Base-by-base conservation (phyloP, 257 asterid genomes). In the Gynochthodes officinalis region DNA sequence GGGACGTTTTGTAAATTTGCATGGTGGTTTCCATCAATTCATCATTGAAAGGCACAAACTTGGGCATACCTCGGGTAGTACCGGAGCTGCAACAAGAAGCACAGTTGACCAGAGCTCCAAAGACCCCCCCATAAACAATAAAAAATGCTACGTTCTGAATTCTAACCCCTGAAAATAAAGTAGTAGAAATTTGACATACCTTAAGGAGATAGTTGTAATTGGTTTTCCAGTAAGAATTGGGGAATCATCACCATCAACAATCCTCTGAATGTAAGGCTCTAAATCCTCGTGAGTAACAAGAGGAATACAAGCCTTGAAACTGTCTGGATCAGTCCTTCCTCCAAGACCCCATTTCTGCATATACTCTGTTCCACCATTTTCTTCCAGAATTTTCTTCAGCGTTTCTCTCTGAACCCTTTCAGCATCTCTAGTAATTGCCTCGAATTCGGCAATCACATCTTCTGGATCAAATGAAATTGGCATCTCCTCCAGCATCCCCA, bases 41-140 rank as follows among this genome's bases (percentile, higher is more conserved):
- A 75, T 92, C 97, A 81, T 90, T 95, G 87, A 95, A 95, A 72
- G 98, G 99, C 50, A 95, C 99, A 80, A 95, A 88, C 93, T 95
- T 95, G 23, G 99, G 99, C 94, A 85, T 95, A 80, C 99, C 99
- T 58, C 87, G 93, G 80, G 97, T 92, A 0, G 99, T 95, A 59
- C 99, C 99, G 23, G 99, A 95, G 75, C 99, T 95, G 89, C 82
- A 83, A 79, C 33, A 39, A 81, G 75, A 68, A 63, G 28, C 70
- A 67, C 42, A 69, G 52, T 49, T 2, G 28, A 27, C 54, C 60
- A 63, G 14, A 71, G 43, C 69, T 35, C 39, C 58, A 8, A 59
- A 27, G 2, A 67, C 11, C 40, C 48, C n/a, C n/a, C n/a, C n/a
- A n/a, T n/a, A n/a, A n/a, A n/a, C n/a, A n/a, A n/a, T n/a, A n/a